Base-by-base conservation (phyloP, 306 rosid genomes). In the Medicago lupulina region DNA sequence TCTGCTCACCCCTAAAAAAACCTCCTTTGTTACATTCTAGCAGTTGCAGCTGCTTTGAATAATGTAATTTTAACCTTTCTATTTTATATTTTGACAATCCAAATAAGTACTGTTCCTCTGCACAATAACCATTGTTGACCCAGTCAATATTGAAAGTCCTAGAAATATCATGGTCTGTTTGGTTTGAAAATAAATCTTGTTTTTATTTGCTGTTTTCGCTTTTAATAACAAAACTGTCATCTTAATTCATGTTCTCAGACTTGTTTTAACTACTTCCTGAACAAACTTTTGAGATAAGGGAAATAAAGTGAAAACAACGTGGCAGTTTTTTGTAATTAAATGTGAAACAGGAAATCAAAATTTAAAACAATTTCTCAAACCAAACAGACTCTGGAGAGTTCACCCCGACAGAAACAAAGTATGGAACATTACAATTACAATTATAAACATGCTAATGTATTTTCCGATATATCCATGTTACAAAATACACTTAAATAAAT, bases 1-100 rank as follows among this genome's bases (percentile, higher is more conserved):
- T n/a, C n/a, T n/a, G n/a, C n/a, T n/a, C n/a, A n/a, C n/a, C n/a
- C n/a, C n/a, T n/a, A n/a, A n/a, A n/a, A n/a, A n/a, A n/a, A n/a
- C 40, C 67, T 51, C 69, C 50, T 34, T 58, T 41, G 61, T 54
- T 69, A 53, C 15, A 76, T 71, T 81, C 71, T 55, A 74, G 41
- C 49, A 54, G 69, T 70, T 25, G 50, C 25, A 34, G 46, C 63
- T 63, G 55, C 67, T 31, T 28, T 64, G 54, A 54, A 64, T 34
- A 73, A 36, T 44, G 11, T 25, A 12, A 18, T 62, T 61, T 40
- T 3, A 51, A 55, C 67, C 43, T 5, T 67, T 43, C 18, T 41
- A 51, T 51, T 23, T 23, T 31, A 25, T 7, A 73, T 54, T 47
- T 47, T 36, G 58, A 63, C 25, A 72, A 47, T 71, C 17, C 34